phyloP scores from a whole-genome alignment of 164 flowering plant genomes.

The Akebia trifoliata region DNA sequence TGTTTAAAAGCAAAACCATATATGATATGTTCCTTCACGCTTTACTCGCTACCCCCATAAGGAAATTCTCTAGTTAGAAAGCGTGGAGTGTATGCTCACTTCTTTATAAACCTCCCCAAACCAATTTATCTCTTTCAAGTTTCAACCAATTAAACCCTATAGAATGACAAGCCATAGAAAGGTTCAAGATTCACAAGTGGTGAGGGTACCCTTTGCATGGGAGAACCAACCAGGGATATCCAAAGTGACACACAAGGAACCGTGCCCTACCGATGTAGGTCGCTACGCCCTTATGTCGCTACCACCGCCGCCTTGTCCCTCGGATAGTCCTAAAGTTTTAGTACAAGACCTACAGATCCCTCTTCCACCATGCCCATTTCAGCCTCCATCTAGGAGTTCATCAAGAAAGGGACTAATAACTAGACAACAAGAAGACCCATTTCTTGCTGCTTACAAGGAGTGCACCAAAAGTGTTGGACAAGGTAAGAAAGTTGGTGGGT shows the following conservation, averaged over 20 bases:
- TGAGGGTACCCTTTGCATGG: constrained; percentile 43
- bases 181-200: constrained; percentile 23
- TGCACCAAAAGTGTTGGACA: constrained; percentile 32
- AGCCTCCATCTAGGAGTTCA: constrained; percentile 17
- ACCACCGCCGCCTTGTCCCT: constrained; percentile 19
- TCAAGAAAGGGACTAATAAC: constrained; percentile 20
- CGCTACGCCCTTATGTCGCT: constrained; percentile 6
- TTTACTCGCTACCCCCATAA: constrained; percentile 17
- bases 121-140: background rate
- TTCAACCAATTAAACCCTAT: too few species aligned
- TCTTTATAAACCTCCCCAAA: too few species aligned
- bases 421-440: constrained; percentile 34
- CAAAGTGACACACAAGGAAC: constrained; percentile 14
- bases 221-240: constrained; percentile 39
- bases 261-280: background rate
- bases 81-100: constrained; percentile 23
- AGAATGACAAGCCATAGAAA: constrained; percentile 26
- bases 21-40: constrained; percentile 28
- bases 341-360: constrained; percentile 22
- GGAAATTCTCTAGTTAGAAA: constrained; percentile 22
- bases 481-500: constrained; percentile 5
- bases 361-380: constrained; percentile 31
- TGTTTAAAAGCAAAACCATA: constrained; percentile 14
- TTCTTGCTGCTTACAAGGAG: constrained; percentile 39
- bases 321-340: constrained; percentile 6